Conservation (phyloP, 148 eudicot genomes). For the Chenopodium berlandieri region DNA sequence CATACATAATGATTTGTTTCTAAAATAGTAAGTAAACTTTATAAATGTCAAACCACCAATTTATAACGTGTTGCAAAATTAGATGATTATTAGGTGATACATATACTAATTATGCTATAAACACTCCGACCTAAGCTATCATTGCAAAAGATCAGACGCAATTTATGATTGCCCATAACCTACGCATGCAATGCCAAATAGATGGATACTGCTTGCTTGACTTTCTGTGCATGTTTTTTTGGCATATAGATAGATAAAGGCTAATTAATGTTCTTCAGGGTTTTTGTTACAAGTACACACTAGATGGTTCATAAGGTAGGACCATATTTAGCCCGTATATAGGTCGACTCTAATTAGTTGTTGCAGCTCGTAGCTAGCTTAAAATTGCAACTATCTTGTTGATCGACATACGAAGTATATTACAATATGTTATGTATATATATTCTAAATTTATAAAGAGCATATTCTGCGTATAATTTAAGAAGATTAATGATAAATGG, state of each 20-base stretch:
- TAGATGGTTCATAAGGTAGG: not conserved
- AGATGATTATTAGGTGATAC: slow-evolving; percentile 1
- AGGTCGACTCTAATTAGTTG: not conserved
- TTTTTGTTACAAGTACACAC: not conserved
- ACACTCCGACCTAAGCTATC: slow-evolving; percentile 11
- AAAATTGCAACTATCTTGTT: no score
- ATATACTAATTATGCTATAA: slow-evolving; percentile 8
- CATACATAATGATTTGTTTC: slow-evolving; percentile 4
- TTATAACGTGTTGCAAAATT: not conserved
- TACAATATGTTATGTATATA: no score
- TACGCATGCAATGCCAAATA: slow-evolving; percentile 21
- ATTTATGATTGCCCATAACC: slow-evolving; percentile 23
- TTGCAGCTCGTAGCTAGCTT: not conserved
- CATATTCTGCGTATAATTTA: no score
- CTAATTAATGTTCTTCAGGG: not conserved
- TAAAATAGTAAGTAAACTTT: not conserved
- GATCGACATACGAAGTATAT: no score
- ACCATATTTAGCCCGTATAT: no score
- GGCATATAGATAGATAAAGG: not conserved
- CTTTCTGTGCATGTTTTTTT: slow-evolving; percentile 23
- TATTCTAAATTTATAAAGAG: no score
- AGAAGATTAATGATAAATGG: no score
- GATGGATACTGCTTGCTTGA: not conserved
- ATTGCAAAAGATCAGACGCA: not conserved
- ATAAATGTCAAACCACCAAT: slow-evolving; percentile 5